A percentile compares a stretch with the other conserved stretches of the same genome.
Evolutionary conservation across 176 grass and related monocot species (phyloP).

Genomic region (Eleusine indica): DNA sequence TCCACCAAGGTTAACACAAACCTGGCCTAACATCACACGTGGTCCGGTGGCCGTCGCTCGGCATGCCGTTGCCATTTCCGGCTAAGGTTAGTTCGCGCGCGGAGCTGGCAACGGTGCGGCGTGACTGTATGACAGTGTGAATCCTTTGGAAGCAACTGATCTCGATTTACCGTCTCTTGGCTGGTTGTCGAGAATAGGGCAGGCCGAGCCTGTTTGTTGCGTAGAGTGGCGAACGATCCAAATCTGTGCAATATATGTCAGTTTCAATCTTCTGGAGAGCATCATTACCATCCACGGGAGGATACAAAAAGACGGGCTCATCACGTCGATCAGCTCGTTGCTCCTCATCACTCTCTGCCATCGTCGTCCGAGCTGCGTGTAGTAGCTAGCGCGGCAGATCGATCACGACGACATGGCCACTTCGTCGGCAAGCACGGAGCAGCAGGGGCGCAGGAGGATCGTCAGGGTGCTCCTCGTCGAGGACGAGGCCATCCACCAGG

Average conservation of each 20-base stretch:
- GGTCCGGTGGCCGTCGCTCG: too few species aligned
- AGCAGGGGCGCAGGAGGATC: background rate
- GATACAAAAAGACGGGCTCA: background rate
- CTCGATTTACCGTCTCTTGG: background rate
- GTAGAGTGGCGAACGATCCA: background rate
- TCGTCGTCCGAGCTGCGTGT: too few species aligned
- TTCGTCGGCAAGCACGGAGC: background rate
- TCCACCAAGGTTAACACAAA: too few species aligned
- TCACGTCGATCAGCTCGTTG: too few species aligned
- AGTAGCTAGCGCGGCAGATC: too few species aligned
- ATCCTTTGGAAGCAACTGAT: background rate
- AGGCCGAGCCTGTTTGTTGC: background rate
- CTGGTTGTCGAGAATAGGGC: background rate
- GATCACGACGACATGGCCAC: background rate
- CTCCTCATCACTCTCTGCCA: too few species aligned
- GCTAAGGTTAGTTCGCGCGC: too few species aligned
- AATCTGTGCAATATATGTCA: background rate
- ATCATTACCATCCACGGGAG: background rate
- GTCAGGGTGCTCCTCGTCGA: slow-evolving; percentile 56
- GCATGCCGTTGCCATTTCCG: too few species aligned
- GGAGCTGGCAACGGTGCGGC: background rate
- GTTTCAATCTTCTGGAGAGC: background rate
- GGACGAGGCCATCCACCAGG: slow-evolving; percentile 50
- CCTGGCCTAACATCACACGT: too few species aligned
- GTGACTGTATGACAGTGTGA: too few species aligned